Base-by-base conservation (phyloP, 2,329 filamentous ascomycete species). In the Ascochyta fabae region DNA sequence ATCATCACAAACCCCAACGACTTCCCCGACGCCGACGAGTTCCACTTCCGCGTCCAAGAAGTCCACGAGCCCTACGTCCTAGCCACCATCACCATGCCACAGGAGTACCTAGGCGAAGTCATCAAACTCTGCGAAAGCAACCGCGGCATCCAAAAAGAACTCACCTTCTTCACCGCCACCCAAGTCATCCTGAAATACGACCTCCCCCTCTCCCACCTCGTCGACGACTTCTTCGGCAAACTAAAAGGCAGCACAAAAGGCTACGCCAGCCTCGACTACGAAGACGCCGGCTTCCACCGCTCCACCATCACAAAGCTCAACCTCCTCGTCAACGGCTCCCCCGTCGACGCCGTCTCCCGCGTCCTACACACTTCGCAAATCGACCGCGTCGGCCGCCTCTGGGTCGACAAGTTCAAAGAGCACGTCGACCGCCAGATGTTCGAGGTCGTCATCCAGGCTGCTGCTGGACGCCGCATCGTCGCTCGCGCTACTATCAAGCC, bases 351-450 rank as follows among this genome's bases (percentile, higher is more conserved):
- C 10, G 92, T 99, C 16, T 88, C 91, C n/a, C 87, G 94, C 31
- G 87, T 99, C 3, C 86, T 98, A 35, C 95, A 99, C 68, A 79
- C 82, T 34, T 92, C 88, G 12, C 92, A 97, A 75, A 86, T 88
- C 0, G 89, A 94, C 27, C 84, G 91, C 16, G 81, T 97, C 5
- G 95, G 92, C 4, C 84, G 91, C 43, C 83, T 87, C 53, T 99
- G 95, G 95, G 94, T 97, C 6, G 87, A 86, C 36, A 96, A 96
- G 76, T 98, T 99, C 82, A 98, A 96, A 72, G 88, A 97, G 75
- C 94, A 98, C 68, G 94, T 99, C 19, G 91, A 96, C 69, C 83
- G 95, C 16, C 95, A 99, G 75, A 95, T 98, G 88, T 99, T 96
- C 70, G 95, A 99, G 78, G 87, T 99, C 22, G 82, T 98, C 52